phyloP scores from a whole-genome alignment of 495 filamentous ascomycete genomes.

The Aspergillus ostianus region DNA sequence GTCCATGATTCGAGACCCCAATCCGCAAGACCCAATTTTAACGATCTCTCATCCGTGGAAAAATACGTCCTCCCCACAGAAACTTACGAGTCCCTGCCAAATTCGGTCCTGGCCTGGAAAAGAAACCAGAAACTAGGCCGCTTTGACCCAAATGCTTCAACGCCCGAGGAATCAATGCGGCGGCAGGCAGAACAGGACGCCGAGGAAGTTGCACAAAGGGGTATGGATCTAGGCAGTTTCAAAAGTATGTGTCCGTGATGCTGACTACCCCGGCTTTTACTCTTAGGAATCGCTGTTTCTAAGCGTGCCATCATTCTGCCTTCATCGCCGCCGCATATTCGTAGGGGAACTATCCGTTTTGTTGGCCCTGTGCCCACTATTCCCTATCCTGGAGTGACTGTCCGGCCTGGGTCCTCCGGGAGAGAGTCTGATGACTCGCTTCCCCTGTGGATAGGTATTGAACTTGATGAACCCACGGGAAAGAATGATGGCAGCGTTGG shows the following conservation, averaged over 20 bases:
- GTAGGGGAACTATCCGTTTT: constrained; percentile 80
- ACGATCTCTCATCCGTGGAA: constrained; percentile 72
- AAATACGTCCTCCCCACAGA: constrained; percentile 82
- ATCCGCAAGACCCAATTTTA: constrained; percentile 69
- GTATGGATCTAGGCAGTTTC: constrained; percentile 27
- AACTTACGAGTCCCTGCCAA: constrained; percentile 77
- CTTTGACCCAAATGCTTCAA: constrained; percentile 83
- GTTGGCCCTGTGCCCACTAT: constrained; percentile 82
- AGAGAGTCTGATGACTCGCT: constrained; percentile 28
- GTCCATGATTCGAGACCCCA: constrained; percentile 76
- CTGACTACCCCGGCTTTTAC: background rate
- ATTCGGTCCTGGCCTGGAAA: constrained; percentile 93
- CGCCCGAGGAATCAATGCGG: constrained; percentile 54
- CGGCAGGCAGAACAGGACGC: constrained; percentile 65
- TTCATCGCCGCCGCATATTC: constrained; percentile 54
- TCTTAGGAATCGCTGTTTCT: constrained; percentile 31
- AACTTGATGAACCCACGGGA: constrained; percentile 81
- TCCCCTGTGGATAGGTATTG: constrained; percentile 82
- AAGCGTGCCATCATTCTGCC: constrained; percentile 44
- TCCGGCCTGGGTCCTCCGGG: constrained; percentile 20
- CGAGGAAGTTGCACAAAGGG: constrained; percentile 62
- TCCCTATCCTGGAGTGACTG: constrained; percentile 50
- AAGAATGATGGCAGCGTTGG: constrained; percentile 86
- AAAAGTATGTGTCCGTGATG: background rate
- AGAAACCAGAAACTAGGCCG: constrained; percentile 86